Evolutionary conservation across 2,329 filamentous ascomycete species (phyloP).

Genomic region (Penicillium decumbens): DNA sequence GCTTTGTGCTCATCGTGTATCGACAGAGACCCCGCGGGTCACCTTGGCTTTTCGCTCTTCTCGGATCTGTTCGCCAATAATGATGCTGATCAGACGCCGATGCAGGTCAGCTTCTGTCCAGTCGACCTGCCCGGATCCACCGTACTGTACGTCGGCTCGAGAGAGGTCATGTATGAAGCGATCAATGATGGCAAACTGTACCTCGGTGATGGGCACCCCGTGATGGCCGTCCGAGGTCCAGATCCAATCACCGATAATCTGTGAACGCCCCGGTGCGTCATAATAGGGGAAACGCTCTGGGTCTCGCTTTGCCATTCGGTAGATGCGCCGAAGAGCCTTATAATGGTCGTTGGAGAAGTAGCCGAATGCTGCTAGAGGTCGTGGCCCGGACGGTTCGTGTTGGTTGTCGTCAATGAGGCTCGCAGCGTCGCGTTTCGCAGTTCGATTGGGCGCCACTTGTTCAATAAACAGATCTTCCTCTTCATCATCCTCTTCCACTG

Average conservation of each 20-base stretch:
- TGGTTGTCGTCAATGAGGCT: conserved; percentile 8
- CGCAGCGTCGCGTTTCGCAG: conserved; percentile 1
- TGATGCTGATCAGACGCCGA: conserved; percentile 44
- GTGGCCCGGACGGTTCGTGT: conserved; percentile 12
- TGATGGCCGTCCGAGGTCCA: conserved; percentile 41
- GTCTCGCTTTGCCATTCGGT: conserved; percentile 35
- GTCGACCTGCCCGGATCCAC: conserved; percentile 36
- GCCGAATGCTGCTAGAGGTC: conserved; percentile 33
- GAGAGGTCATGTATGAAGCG: conserved; percentile 38
- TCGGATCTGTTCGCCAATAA: conserved; percentile 46
- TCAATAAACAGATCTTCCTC: conserved; percentile 1
- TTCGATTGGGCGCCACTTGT: conserved; percentile 2
- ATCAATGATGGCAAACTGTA: conserved; percentile 42
- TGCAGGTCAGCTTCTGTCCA: conserved; percentile 46
- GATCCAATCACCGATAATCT: conserved; percentile 42
- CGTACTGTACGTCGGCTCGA: conserved; percentile 32
- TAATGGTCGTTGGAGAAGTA: conserved; percentile 44
- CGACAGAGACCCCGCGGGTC: conserved; percentile 21
- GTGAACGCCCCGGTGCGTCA: conserved; percentile 31
- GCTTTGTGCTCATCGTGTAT: conserved; percentile 21
- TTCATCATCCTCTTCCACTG: conserved; percentile 12
- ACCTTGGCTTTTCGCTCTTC: conserved; percentile 35
- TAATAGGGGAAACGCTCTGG: conserved; percentile 39
- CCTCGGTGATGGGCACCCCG: conserved; percentile 40
- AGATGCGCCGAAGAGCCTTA: conserved; percentile 36